Percentiles rank a stretch among this genome's conserved stretches.
These are phyloP conservation scores for Verticillium longisporum DNA, from an alignment of 2,329 filamentous ascomycete species.

Conservation along the genomic window DNA sequence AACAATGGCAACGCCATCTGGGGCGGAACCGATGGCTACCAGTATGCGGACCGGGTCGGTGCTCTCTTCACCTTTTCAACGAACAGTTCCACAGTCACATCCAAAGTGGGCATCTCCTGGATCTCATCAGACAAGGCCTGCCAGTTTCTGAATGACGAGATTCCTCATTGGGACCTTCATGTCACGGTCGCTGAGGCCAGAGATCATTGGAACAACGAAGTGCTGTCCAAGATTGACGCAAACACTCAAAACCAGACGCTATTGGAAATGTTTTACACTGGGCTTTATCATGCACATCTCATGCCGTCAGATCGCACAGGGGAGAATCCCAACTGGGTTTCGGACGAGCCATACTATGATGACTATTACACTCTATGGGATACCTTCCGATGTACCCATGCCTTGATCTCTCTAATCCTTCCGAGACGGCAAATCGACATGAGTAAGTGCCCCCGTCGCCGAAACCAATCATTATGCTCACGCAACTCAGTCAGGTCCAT, in stretches of 20 bases:
- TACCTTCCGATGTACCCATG: slow-evolving; percentile 45
- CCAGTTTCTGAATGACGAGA: slow-evolving; percentile 35
- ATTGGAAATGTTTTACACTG: slow-evolving; percentile 47
- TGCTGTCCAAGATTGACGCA: slow-evolving; percentile 35
- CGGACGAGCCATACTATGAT: slow-evolving; percentile 50
- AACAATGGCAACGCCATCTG: slow-evolving; percentile 46
- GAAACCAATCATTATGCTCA: background rate
- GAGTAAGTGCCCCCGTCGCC: slow-evolving; percentile 11
- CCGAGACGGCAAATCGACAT: slow-evolving; percentile 45
- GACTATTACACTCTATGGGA: slow-evolving; percentile 55
- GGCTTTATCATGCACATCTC: slow-evolving; percentile 54
- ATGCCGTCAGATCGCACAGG: slow-evolving; percentile 53
- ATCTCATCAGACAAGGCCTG: slow-evolving; percentile 41
- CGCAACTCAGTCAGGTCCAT: slow-evolving; percentile 34
- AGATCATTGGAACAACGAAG: slow-evolving; percentile 36
- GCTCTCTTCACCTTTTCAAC: slow-evolving; percentile 40
- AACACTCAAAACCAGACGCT: slow-evolving; percentile 35
- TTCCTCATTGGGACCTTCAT: slow-evolving; percentile 33
- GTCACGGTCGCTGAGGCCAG: slow-evolving; percentile 30
- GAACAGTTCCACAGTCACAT: slow-evolving; percentile 31
- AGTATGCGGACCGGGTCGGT: slow-evolving; percentile 42
- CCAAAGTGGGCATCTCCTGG: slow-evolving; percentile 43
- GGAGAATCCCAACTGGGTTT: slow-evolving; percentile 50
- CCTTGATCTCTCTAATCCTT: slow-evolving; percentile 46
- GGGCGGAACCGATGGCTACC: slow-evolving; percentile 41